Conservation (phyloP, 140 eudicot genomes). For the Oenanthe javanica region DNA sequence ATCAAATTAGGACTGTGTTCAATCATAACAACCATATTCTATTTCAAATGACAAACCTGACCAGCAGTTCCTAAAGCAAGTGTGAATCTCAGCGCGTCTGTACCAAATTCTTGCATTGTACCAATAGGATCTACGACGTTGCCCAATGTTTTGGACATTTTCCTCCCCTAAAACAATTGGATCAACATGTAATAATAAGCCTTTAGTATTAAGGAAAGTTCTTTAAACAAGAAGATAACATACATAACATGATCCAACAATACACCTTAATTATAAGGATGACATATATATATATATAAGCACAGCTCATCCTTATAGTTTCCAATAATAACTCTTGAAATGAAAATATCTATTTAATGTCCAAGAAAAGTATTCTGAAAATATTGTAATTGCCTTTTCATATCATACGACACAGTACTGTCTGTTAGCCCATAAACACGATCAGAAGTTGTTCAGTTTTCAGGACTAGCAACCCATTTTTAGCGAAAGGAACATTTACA, state of each 20-base stretch:
- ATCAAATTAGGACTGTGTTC: not conserved
- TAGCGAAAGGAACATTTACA: not conserved
- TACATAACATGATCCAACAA: not conserved
- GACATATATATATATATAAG: not conserved
- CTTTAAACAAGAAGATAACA: not conserved
- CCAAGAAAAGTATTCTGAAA: not conserved
- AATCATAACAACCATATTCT: not conserved
- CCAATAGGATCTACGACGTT: conserved; percentile 94
- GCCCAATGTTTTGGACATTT: conserved; percentile 95
- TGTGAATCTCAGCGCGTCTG: conserved; percentile 89
- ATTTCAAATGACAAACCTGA: conserved; percentile 56
- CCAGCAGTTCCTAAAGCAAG: conserved; percentile 97
- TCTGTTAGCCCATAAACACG: not conserved
- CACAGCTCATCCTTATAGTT: not conserved
- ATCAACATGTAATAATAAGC: not conserved
- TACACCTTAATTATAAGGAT: not conserved
- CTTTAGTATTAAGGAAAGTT: too few relatives aligned
- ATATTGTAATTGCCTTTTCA: not conserved
- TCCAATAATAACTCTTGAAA: not conserved
- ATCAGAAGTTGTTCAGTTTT: not conserved
- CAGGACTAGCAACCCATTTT: not conserved
- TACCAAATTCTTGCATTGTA: conserved; percentile 80
- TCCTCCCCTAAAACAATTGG: conserved; percentile 67
- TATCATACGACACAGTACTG: not conserved
- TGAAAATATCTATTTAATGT: not conserved